These are phyloP conservation scores for Athelia psychrophila DNA, from an alignment of 1,284 basidiomycete genomes.

Conservation along the genomic window DNA sequence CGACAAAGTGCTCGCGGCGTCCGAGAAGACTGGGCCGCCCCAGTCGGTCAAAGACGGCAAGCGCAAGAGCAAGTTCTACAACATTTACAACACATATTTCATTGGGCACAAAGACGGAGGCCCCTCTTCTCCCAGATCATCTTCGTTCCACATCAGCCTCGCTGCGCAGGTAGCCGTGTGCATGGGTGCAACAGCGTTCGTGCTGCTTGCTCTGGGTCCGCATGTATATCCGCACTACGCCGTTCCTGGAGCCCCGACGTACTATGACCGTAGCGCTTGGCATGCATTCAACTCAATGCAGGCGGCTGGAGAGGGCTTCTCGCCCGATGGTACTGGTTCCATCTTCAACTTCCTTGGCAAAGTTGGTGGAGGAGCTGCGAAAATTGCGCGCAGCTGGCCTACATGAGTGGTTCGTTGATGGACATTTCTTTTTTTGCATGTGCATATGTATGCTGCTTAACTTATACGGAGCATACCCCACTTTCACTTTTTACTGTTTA, in stretches of 20 bases:
- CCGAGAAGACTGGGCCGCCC: slow-evolving; percentile 34
- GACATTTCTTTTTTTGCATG: slow-evolving; percentile 5
- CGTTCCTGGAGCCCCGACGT: slow-evolving; percentile 65
- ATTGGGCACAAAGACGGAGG: slow-evolving; percentile 43
- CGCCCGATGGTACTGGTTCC: slow-evolving; percentile 41
- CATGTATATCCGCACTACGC: slow-evolving; percentile 56
- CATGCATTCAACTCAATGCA: slow-evolving; percentile 70
- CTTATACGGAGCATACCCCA: background rate
- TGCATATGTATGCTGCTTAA: background rate
- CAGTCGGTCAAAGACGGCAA: slow-evolving; percentile 31
- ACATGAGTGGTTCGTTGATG: slow-evolving; percentile 31
- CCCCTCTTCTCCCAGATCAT: slow-evolving; percentile 22
- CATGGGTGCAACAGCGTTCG: slow-evolving; percentile 54
- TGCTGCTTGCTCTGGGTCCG: slow-evolving; percentile 53
- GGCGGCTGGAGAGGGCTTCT: slow-evolving; percentile 64
- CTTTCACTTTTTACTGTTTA: background rate
- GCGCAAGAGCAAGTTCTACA: slow-evolving; percentile 62
- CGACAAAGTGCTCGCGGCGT: slow-evolving; percentile 62
- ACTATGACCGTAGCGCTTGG: slow-evolving; percentile 78
- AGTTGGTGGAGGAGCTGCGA: slow-evolving; percentile 66
- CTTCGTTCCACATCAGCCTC: slow-evolving; percentile 23
- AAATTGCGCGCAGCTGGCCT: slow-evolving; percentile 71
- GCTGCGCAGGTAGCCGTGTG: slow-evolving; percentile 46
- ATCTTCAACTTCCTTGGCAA: slow-evolving; percentile 63
- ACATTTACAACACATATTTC: slow-evolving; percentile 81